Conservation (phyloP, 805 yeast species). For the Schwanniomyces vanrijiae region DNA sequence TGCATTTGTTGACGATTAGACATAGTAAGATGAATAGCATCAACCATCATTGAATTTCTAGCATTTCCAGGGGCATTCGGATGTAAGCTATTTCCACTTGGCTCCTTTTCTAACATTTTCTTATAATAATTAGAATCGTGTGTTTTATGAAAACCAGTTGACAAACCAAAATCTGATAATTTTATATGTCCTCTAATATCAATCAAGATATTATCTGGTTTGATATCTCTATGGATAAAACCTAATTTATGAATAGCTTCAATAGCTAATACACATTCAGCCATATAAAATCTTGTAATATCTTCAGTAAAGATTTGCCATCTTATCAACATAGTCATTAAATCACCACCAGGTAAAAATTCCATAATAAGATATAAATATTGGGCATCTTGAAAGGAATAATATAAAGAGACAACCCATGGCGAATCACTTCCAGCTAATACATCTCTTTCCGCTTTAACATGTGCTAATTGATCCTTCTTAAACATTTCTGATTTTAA, state of each 20-base stretch:
- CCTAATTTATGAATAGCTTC: constrained; percentile 93
- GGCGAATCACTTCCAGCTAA: constrained; percentile 87
- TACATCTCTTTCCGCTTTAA: constrained; percentile 94
- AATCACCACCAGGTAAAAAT: constrained; percentile 78
- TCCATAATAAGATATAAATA: constrained; percentile 80
- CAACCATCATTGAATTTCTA: constrained; percentile 84
- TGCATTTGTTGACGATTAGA: constrained; percentile 93
- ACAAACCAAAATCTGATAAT: constrained; percentile 73
- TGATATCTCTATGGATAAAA: constrained; percentile 94
- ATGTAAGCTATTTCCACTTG: constrained; percentile 28
- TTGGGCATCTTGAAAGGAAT: constrained; percentile 77
- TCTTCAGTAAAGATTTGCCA: constrained; percentile 95
- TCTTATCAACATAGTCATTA: constrained; percentile 93
- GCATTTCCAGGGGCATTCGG: constrained; percentile 21
- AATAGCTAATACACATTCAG: constrained; percentile 92
- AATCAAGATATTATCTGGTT: constrained; percentile 92
- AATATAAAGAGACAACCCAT: constrained; percentile 82
- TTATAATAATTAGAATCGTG: constrained; percentile 87
- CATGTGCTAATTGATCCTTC: constrained; percentile 92
- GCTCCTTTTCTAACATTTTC: constrained; percentile 71
- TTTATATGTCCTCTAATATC: constrained; percentile 75
- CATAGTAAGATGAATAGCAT: constrained; percentile 93
- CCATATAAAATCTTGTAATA: constrained; percentile 89
- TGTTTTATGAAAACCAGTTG: constrained; percentile 91
- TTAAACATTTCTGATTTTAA: constrained; percentile 91